phyloP scores from a whole-genome alignment of 768 basidiomycete species.

The Lyophyllum decastes region DNA sequence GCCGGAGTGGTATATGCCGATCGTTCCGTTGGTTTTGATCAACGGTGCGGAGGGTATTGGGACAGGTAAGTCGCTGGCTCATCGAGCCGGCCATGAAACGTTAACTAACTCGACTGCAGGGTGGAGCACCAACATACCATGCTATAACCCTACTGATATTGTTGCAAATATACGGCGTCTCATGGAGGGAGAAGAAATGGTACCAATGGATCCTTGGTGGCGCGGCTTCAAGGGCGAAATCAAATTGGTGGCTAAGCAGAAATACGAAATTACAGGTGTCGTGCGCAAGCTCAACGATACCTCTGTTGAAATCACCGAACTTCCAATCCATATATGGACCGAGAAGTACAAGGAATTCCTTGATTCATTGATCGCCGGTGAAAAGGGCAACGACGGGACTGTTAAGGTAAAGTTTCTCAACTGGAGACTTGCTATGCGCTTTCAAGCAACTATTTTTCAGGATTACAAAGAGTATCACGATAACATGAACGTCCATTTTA shows the following conservation, averaged over 20 bases:
- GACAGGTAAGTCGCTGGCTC: constrained; percentile 58
- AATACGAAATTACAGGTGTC: constrained; percentile 79
- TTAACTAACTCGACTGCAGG: constrained; percentile 42
- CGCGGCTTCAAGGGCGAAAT: constrained; percentile 91
- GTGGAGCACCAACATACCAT: constrained; percentile 93
- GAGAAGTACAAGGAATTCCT: constrained; percentile 89
- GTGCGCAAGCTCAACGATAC: constrained; percentile 77
- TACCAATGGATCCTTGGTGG: constrained; percentile 96
- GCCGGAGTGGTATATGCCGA: constrained; percentile 92
- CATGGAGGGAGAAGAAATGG: constrained; percentile 83
- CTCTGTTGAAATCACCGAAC: constrained; percentile 93
- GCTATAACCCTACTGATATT: constrained; percentile 90
- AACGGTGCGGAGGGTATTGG: constrained; percentile 99
- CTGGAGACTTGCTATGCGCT: background rate
- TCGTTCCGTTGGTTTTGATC: constrained; percentile 84
- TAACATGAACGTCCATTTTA: constrained; percentile 88
- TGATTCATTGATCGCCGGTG: constrained; percentile 79
- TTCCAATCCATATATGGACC: constrained; percentile 96
- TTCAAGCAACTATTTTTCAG: constrained; percentile 38
- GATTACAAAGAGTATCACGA: constrained; percentile 98
- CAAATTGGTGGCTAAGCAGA: constrained; percentile 79
- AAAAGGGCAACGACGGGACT: constrained; percentile 72
- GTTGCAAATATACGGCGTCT: constrained; percentile 83
- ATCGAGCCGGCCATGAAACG: constrained; percentile 1
- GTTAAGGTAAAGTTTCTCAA: constrained; percentile 66